Conservation (phyloP, 176 grass and related monocot genomes). For the Rhipidocladum racemiflorum region DNA sequence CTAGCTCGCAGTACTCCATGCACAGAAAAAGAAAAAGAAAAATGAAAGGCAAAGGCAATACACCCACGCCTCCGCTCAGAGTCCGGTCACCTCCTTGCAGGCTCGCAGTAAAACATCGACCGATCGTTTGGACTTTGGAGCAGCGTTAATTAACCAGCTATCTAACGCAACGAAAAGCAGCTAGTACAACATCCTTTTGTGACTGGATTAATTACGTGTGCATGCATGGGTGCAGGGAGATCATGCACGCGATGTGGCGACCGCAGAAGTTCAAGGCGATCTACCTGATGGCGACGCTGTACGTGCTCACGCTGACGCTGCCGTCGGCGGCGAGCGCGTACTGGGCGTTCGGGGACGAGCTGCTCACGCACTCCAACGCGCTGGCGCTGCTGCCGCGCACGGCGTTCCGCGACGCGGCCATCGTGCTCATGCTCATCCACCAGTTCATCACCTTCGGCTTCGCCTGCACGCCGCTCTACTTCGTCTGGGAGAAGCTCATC, state of each 20-base stretch:
- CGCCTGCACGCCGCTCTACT: conserved; percentile 96
- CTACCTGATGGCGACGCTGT: conserved; percentile 86
- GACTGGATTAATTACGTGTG: background rate
- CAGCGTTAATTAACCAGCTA: background rate
- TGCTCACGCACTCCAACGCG: conserved; percentile 91
- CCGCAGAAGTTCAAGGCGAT: conserved; percentile 99
- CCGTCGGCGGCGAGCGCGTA: conserved; percentile 93
- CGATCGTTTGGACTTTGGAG: background rate
- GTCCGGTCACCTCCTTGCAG: conserved; percentile 4
- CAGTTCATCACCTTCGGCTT: conserved; percentile 99
- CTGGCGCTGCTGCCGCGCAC: conserved; percentile 76
- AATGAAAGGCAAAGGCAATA: background rate
- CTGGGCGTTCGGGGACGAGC: conserved; percentile 93
- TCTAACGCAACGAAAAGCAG: background rate
- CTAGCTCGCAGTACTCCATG: background rate
- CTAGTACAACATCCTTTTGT: background rate
- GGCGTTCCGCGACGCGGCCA: conserved; percentile 66
- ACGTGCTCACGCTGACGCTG: conserved; percentile 88
- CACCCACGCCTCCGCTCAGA: background rate
- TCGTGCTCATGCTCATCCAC: conserved; percentile 92
- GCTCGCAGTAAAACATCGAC: background rate
- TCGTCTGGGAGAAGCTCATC: conserved; percentile 98
- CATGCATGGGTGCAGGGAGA: conserved; percentile 48
- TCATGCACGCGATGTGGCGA: conserved; percentile 99
- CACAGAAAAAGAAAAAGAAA: background rate